A percentile compares a stretch with the other conserved stretches of the same genome.
Evolutionary conservation across 345 rosid species (phyloP).

Genomic region (Sisymbrium altissimum): DNA sequence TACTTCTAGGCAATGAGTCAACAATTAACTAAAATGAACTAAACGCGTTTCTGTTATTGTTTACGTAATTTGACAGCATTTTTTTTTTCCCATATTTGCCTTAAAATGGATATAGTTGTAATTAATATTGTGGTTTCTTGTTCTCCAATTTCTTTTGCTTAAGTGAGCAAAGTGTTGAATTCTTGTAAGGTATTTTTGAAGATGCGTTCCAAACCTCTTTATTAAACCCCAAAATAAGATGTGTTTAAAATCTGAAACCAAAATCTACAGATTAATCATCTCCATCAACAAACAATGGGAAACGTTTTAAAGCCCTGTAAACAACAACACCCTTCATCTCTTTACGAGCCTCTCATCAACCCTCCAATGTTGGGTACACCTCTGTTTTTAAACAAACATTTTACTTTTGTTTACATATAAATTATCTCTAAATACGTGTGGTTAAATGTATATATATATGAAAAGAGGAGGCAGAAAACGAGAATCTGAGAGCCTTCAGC

Average conservation of each 20-base stretch:
- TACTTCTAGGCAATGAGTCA: background rate
- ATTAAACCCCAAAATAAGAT: background rate
- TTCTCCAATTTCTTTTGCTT: background rate
- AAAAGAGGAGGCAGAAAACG: background rate
- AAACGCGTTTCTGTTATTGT: background rate
- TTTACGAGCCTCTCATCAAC: background rate
- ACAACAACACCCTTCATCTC: background rate
- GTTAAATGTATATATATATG: background rate
- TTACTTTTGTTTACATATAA: background rate
- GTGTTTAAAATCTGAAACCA: background rate
- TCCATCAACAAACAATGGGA: slow-evolving; percentile 10
- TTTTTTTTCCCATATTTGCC: background rate
- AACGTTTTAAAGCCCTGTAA: background rate
- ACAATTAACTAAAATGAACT: background rate
- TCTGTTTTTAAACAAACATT: background rate
- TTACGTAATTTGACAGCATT: background rate
- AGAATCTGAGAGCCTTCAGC: slow-evolving; percentile 12
- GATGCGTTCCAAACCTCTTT: background rate
- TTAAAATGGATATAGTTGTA: background rate
- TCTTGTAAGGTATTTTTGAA: background rate
- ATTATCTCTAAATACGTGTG: background rate
- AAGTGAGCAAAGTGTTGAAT: background rate
- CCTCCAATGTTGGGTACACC: background rate
- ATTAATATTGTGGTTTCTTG: background rate
- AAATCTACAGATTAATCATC: background rate